Evolutionary conservation across 2,329 filamentous ascomycete species (phyloP).

Genomic region (Penicillium sp.): DNA sequence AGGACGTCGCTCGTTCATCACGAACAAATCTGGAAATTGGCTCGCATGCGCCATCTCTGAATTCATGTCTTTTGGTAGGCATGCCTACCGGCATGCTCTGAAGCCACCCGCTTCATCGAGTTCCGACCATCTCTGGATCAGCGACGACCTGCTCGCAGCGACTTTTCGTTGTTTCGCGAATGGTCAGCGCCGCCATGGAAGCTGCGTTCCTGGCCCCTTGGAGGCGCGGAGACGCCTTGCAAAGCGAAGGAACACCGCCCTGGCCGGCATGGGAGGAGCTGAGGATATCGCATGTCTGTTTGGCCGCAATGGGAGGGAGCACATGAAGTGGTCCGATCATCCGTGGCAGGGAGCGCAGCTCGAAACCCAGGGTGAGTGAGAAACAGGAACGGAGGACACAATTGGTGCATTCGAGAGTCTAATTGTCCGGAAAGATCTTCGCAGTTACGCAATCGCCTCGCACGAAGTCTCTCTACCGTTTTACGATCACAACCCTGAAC

Average conservation of each 20-base stretch:
- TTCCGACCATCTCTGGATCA: slow-evolving; percentile 44
- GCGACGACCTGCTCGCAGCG: slow-evolving; percentile 42
- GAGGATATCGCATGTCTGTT: slow-evolving; percentile 42
- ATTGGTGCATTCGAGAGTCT: neutral
- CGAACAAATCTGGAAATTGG: slow-evolving; percentile 19
- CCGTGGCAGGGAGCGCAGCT: slow-evolving; percentile 23
- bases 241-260: slow-evolving; percentile 53
- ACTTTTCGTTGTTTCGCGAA: slow-evolving; percentile 49
- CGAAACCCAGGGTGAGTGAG: slow-evolving; percentile 23
- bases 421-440: slow-evolving; percentile 14
- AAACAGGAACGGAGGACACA: neutral
- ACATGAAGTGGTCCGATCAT: slow-evolving; percentile 35
- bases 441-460: slow-evolving; percentile 16
- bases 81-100: slow-evolving; percentile 40
- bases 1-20: slow-evolving; percentile 7
- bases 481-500: slow-evolving; percentile 19
- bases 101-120: slow-evolving; percentile 25
- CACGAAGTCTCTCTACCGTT: slow-evolving; percentile 18
- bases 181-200: slow-evolving; percentile 52
- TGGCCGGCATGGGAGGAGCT: slow-evolving; percentile 36
- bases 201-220: slow-evolving; percentile 59
- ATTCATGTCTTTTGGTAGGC: slow-evolving; percentile 42
- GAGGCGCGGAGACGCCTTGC: slow-evolving; percentile 55
- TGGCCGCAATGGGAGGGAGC: slow-evolving; percentile 39
- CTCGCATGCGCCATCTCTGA: slow-evolving; percentile 19